phyloP scores from a whole-genome alignment of 495 filamentous ascomycete genomes.

The Trichoderma erinaceum region DNA sequence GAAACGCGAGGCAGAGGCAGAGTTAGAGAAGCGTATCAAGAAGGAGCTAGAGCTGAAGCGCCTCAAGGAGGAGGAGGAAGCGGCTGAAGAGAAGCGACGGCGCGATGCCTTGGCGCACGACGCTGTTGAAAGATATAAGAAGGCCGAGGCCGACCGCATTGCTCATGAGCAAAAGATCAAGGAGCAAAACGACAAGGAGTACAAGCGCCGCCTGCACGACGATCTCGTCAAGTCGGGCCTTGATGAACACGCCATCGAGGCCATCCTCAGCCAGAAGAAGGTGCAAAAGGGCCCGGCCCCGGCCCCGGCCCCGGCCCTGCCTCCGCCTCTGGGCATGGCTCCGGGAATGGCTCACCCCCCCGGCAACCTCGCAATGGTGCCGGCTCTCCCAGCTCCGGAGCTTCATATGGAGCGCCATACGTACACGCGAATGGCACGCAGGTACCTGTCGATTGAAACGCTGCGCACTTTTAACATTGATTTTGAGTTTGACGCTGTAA shows the following conservation, averaged over 20 bases:
- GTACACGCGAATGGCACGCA: constrained; percentile 52
- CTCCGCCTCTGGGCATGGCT: background rate
- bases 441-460: constrained; percentile 52
- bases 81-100: constrained; percentile 34
- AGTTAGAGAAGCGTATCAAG: constrained; percentile 42
- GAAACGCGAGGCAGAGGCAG: constrained; percentile 30
- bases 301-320: background rate
- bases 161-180: constrained; percentile 40
- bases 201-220: constrained; percentile 43
- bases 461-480: constrained; percentile 44
- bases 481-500: constrained; percentile 46
- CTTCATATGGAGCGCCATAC: constrained; percentile 32
- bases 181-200: constrained; percentile 44
- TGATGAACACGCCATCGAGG: constrained; percentile 46
- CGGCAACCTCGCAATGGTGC: background rate
- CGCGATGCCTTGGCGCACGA: constrained; percentile 43
- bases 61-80: constrained; percentile 49
- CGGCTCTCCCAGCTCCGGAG: constrained; percentile 18
- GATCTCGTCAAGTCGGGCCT: constrained; percentile 46
- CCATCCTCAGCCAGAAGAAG: constrained; percentile 47
- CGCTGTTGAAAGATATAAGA: constrained; percentile 50
- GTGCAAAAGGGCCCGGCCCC: constrained; percentile 32
- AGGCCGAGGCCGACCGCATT: constrained; percentile 45
- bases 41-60: constrained; percentile 51
- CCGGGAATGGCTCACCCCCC: background rate